Evolutionary conservation across 164 flowering plant species (phyloP), one percentile per base, ranked within the genome.

Genomic region (Taxillus chinensis): DNA sequence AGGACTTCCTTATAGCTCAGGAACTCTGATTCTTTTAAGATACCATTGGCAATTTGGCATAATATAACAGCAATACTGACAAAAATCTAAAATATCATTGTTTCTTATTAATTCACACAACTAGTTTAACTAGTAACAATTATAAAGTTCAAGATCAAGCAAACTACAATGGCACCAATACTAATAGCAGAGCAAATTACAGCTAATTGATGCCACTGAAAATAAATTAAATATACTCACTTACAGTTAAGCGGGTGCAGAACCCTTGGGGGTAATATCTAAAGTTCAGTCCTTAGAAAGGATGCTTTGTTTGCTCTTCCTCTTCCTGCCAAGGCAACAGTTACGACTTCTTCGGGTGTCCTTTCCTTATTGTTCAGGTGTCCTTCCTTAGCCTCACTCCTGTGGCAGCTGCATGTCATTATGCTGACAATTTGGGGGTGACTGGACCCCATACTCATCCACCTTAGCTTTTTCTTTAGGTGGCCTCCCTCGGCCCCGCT

Each of bases 331-430:
- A 48, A 3, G 13, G 51, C 51, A 48, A 43, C 46, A 9, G 51
- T 48, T 27, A 27, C 2, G 27, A 48, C 4, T 48, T 48, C 4
- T 0, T 14, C 51, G 12, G 9, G 7, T 5, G 10, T 43, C 12
- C 4, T 48, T 8, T 11, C 51, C 10, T 11, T 56, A 39, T 56
- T 6, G 41, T 51, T 51, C 52, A 3, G 51, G 41, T 40, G 63
- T 51, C 63, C 63, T 59, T 13, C 68, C 62, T 40, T 46, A 49
- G 4, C 57, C 62, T 17, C 41, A 46, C 5, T 14, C 14, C 46
- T 43, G 46, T 9, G 7, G 46, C 46, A 5, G 46, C 46, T 43
- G 46, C 46, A 5, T 43, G 10, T 43, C 46, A 43, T 5, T 43
- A 43, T 43, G 46, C 8, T 43, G 10, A 27, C 27, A 27, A 27